Percentiles rank a stretch among this genome's conserved stretches.
phyloP scores from a whole-genome alignment of 2,329 filamentous ascomycete species.

The Plectosphaerella cucumerina region DNA sequence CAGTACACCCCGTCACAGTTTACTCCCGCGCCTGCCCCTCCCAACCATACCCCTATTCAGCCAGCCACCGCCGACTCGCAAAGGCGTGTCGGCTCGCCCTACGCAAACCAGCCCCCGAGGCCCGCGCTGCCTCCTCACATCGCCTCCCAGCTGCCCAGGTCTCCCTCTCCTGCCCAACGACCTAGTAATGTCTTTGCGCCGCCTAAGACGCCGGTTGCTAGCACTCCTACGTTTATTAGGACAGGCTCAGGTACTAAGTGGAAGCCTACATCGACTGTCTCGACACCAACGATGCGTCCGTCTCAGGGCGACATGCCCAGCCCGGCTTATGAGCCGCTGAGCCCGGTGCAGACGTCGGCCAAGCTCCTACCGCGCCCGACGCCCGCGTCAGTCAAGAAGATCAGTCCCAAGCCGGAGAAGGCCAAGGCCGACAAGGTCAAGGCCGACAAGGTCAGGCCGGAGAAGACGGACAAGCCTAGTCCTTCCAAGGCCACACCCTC shows the following conservation, averaged over 20 bases:
- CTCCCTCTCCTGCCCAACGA: slow-evolving; percentile 25
- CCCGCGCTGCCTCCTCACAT: slow-evolving; percentile 37
- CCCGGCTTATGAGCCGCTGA: slow-evolving; percentile 56
- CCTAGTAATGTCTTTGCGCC: slow-evolving; percentile 22
- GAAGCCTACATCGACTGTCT: slow-evolving; percentile 52
- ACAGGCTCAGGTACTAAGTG: slow-evolving; percentile 52
- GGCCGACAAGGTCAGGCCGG: too few species aligned
- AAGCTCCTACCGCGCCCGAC: slow-evolving; percentile 29
- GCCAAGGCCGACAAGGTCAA: not conserved
- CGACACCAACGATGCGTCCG: slow-evolving; percentile 42
- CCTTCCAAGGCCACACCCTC: slow-evolving; percentile 6
- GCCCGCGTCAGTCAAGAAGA: slow-evolving; percentile 26
- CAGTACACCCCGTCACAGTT: slow-evolving; percentile 19
- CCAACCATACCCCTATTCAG: slow-evolving; percentile 14
- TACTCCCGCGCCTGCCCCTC: slow-evolving; percentile 16
- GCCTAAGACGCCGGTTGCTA: slow-evolving; percentile 28
- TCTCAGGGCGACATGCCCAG: slow-evolving; percentile 34
- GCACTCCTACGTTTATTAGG: slow-evolving; percentile 20
- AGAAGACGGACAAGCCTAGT: too few species aligned
- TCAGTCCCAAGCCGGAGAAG: slow-evolving; percentile 15
- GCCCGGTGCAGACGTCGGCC: slow-evolving; percentile 41
- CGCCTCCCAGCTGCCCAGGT: slow-evolving; percentile 31
- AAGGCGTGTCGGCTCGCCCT: slow-evolving; percentile 24
- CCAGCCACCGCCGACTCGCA: slow-evolving; percentile 14
- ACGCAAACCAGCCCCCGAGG: slow-evolving; percentile 25